Evolutionary conservation across 2,329 filamentous ascomycete species (phyloP), one percentile per base, ranked within the genome.

Genomic region (Calonectria honghensis): DNA sequence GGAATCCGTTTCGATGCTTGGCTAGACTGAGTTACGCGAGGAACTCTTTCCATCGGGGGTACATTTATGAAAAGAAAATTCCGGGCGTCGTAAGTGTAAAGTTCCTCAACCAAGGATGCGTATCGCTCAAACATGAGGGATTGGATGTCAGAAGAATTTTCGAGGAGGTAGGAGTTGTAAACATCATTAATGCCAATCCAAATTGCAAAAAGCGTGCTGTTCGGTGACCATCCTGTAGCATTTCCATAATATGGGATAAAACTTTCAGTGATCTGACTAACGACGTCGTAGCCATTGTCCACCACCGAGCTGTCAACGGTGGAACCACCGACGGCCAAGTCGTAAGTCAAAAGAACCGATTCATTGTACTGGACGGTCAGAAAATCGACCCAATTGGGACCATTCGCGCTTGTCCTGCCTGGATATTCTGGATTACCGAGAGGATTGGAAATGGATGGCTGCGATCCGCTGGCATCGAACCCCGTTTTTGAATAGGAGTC

Each of bases 141-240:
- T n/a, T 68, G 50, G 4, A 68, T 41, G 3, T 31, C 65, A 6
- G 65, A 41, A 3, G 50, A 68, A 18, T 45, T 57, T 14, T 45
- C 24, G 6, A 52, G 48, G 10, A 57, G 65, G 35, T 70, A 70
- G 3, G 57, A 64, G 20, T 63, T 51, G 10, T 20, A 27, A 45
- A 70, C 48, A 20, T 70, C 68, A 31, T 54, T 64, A 6, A 64
- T 64, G 11, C 68, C 68, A 7, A 70, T n/a, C 68, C 57, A 70
- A 3, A 70, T n/a, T 4, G 57, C 57, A 7, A 68, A 68, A 9
- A 57, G 35, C 20, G 57, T 52, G 14, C 45, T 45, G 20, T 32
- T 27, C 2, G 48, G 11, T 20, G 57, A 50, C 68, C 68, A 70
- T 4, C 39, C 16, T 7, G 31, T 31, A 10, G 14, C 27, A 13